These are phyloP conservation scores for Bruguiera gymnorhiza DNA, from an alignment of 345 rosid species.

Conservation along the genomic window DNA sequence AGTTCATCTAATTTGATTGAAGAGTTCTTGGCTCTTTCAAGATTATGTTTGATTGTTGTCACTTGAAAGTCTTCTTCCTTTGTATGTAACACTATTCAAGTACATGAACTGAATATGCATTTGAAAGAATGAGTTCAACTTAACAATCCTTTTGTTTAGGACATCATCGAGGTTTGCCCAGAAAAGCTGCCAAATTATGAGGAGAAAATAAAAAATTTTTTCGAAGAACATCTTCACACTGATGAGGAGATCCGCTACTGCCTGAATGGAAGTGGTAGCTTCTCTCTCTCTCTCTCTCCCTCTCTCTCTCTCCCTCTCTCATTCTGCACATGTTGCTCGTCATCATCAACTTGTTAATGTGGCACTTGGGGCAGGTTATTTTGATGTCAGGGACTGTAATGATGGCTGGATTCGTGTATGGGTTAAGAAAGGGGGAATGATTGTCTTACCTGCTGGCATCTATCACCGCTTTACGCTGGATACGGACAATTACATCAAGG, in stretches of 20 bases:
- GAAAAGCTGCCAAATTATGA: slow-evolving; percentile 89
- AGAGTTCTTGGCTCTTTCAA: no score
- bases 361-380: slow-evolving; percentile 55
- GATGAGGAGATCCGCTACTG: slow-evolving; percentile 97
- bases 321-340: not conserved
- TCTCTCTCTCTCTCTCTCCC: not conserved
- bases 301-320: not conserved
- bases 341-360: slow-evolving; percentile 2
- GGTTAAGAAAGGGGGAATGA: slow-evolving; percentile 89
- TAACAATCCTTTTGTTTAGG: slow-evolving; percentile 34
- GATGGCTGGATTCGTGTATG: slow-evolving; percentile 81
- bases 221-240: slow-evolving; percentile 93
- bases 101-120: not conserved
- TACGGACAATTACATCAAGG: slow-evolving; percentile 73
- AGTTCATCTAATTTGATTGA: not conserved
- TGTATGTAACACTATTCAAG: no score
- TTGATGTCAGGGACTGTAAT: slow-evolving; percentile 69
- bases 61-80: no score
- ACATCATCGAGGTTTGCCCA: slow-evolving; percentile 85
- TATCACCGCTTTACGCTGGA: slow-evolving; percentile 88
- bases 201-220: slow-evolving; percentile 77
- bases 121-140: not conserved
- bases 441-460: slow-evolving; percentile 84
- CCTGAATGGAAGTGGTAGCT: slow-evolving; percentile 85
- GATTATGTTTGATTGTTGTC: no score